Evolutionary conservation across 2,329 filamentous ascomycete species (phyloP), one percentile per base, ranked within the genome.

Genomic region (Aspergillus transmontanensis): DNA sequence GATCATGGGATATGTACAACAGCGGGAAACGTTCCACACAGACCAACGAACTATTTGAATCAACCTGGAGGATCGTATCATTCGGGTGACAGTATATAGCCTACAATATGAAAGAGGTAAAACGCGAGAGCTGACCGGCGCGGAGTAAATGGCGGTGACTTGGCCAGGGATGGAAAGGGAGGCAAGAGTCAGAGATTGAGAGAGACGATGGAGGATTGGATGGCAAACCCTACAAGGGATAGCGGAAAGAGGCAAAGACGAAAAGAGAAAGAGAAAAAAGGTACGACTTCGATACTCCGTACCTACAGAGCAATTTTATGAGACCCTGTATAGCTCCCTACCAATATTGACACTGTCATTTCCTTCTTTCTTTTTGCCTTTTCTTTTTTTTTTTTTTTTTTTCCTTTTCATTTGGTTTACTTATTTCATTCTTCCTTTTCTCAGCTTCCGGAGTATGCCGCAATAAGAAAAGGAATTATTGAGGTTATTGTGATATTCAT

Each of bases 1-100:
- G 65, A 68, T 68, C 66, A 58, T 64, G 34, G 57, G 60, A 53
- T 34, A 66, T 66, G 59, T 66, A 56, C 51, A 65, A 34, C 34
- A 66, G 60, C 62, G 62, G 60, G 62, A 68, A 63, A 56, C 46
- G 62, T 64, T 65, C 60, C 55, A 64, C 59, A 62, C 59, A 62
- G 57, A 60, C 64, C 60, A 64, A 58, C 53, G 26, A 61, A 50
- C 26, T 51, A 51, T 32, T 30, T 32, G 16, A 51, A 32, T 51
- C 26, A 51, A 51, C 5, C 48, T 51, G 14, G 16, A 51, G 14
- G 6, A 65, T 54, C 60, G 53, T 34, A 51, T 51, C 7, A 32
- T 51, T 14, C 23, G 6, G 23, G 23, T 16, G 14, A 50, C 48
- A 5, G 48, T 51, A 19, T 51, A 9, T n/a, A 19, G 4, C 26